Percentiles rank a stretch among this genome's conserved stretches.
These are phyloP conservation scores for Nakaseomyces uthaithaninus DNA, from an alignment of 1,139 yeast species.

Conservation along the genomic window DNA sequence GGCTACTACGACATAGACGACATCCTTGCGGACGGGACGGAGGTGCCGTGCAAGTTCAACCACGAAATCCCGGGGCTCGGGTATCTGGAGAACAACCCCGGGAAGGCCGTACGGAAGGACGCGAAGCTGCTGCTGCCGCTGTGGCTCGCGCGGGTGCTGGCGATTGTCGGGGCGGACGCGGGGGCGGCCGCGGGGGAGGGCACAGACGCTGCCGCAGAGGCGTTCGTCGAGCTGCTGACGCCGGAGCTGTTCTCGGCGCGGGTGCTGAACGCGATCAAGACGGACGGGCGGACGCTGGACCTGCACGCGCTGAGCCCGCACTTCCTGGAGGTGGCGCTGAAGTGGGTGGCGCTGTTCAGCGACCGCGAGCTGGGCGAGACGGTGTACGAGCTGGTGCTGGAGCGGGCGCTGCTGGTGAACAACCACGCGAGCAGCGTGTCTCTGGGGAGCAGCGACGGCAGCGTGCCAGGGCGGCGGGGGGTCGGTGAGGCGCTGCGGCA, in stretches of 20 bases:
- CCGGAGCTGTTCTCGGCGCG: slow-evolving; percentile 60
- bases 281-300: slow-evolving; percentile 63
- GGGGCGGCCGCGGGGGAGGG: slow-evolving; percentile 1
- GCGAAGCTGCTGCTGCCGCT: slow-evolving; percentile 74
- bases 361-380: slow-evolving; percentile 56
- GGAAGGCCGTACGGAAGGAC: slow-evolving; percentile 45
- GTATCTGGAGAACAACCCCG: slow-evolving; percentile 76
- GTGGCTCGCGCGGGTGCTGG: slow-evolving; percentile 82
- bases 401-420: slow-evolving; percentile 61
- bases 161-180: slow-evolving; percentile 38
- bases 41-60: slow-evolving; percentile 71
- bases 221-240: slow-evolving; percentile 59
- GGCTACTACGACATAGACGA: slow-evolving; percentile 81
- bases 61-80: slow-evolving; percentile 79
- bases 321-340: slow-evolving; percentile 59
- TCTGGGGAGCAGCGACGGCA: slow-evolving; percentile 8
- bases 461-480: slow-evolving; percentile 7
- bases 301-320: slow-evolving; percentile 58
- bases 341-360: slow-evolving; percentile 64
- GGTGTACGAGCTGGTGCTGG: slow-evolving; percentile 46
- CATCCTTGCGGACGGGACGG: slow-evolving; percentile 67
- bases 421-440: slow-evolving; percentile 47
- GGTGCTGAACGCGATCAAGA: slow-evolving; percentile 73
- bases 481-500: slow-evolving; percentile 8
- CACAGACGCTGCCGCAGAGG: slow-evolving; percentile 28